Percentiles rank a stretch among this genome's conserved stretches.
Evolutionary conservation across 2,329 filamentous ascomycete species (phyloP).

Genomic region (Penicillium nordicum): DNA sequence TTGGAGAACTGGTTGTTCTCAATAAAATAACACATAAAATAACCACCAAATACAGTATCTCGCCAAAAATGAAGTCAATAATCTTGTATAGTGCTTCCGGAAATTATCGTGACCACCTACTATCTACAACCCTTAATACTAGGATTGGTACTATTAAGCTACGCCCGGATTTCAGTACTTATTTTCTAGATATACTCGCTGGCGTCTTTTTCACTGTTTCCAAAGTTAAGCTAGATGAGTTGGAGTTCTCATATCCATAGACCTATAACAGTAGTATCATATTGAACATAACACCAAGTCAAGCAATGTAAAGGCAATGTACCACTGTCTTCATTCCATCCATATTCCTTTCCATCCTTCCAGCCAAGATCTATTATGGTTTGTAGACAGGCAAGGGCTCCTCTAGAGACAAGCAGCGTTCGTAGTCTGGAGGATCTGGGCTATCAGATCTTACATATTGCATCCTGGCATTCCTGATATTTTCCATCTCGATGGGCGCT

Average conservation of each 20-base stretch:
- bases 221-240: neutral
- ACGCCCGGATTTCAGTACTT: too few relatives aligned
- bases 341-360: neutral
- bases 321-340: neutral
- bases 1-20: too few relatives aligned
- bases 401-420: neutral
- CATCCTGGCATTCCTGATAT: too few relatives aligned
- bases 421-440: neutral
- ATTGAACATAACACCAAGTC: neutral
- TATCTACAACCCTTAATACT: too few relatives aligned
- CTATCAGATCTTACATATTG: neutral
- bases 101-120: too few relatives aligned
- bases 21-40: too few relatives aligned
- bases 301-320: neutral
- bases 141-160: neutral
- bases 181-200: neutral
- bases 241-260: neutral
- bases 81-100: too few relatives aligned
- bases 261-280: neutral
- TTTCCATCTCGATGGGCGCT: neutral
- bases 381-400: neutral
- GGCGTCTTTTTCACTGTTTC: neutral
- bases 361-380: neutral
- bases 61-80: too few relatives aligned
- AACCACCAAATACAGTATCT: too few relatives aligned